These are phyloP conservation scores for Thermoascus crustaceus DNA, from an alignment of 2,329 filamentous ascomycete genomes.

Conservation along the genomic window DNA sequence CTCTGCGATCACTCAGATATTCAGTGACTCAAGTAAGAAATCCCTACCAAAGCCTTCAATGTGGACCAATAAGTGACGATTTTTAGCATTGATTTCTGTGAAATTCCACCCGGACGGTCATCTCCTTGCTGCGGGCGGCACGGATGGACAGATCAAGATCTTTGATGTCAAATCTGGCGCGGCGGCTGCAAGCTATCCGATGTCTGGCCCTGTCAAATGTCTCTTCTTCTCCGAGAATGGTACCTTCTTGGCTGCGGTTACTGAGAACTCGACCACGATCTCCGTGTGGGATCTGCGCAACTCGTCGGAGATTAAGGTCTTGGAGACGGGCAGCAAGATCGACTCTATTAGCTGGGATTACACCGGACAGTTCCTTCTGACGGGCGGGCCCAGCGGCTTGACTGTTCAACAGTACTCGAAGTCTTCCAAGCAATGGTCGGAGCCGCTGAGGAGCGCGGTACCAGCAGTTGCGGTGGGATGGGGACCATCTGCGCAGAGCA, in stretches of 20 bases:
- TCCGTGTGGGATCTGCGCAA: constrained; percentile 91
- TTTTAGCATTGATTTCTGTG: constrained; percentile 61
- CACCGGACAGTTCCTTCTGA: constrained; percentile 84
- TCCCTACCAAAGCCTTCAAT: not conserved
- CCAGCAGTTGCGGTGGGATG: constrained; percentile 67
- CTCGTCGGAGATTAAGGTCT: constrained; percentile 68
- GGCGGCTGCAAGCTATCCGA: constrained; percentile 64
- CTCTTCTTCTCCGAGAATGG: constrained; percentile 93
- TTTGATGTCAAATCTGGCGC: constrained; percentile 78
- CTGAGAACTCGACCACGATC: constrained; percentile 67
- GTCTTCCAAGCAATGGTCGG: constrained; percentile 77
- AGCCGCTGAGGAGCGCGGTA: constrained; percentile 69
- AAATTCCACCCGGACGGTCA: constrained; percentile 97
- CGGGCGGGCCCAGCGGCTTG: constrained; percentile 68
- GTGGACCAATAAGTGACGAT: constrained; percentile 13
- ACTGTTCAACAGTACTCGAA: constrained; percentile 88
- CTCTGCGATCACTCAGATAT: constrained; percentile 67
- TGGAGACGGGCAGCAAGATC: constrained; percentile 75
- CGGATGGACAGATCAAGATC: constrained; percentile 72
- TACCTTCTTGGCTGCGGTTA: constrained; percentile 82
- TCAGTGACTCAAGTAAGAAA: constrained; percentile 65
- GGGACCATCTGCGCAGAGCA: constrained; percentile 64
- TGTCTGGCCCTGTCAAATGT: constrained; percentile 59
- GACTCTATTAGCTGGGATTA: constrained; percentile 83
- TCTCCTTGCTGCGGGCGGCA: constrained; percentile 76